These are phyloP conservation scores for Cordyceps militaris DNA, from an alignment of 2,329 filamentous ascomycete genomes.

Conservation along the genomic window DNA sequence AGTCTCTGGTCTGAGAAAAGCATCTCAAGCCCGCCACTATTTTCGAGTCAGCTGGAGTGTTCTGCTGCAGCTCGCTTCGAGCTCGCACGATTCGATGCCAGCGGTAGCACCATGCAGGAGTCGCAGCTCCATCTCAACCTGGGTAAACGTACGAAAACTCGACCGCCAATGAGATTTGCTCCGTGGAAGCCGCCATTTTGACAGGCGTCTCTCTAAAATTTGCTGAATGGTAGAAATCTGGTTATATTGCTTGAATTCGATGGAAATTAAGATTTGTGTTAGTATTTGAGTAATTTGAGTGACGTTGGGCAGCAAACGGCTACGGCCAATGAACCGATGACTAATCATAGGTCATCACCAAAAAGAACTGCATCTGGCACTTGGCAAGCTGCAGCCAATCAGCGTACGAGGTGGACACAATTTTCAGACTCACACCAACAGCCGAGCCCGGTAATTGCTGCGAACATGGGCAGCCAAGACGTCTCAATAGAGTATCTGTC, in stretches of 20 bases:
- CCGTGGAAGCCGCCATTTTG: constrained; percentile 13
- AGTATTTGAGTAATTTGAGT: background rate
- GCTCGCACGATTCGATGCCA: background rate
- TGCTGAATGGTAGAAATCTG: background rate
- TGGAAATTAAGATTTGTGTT: background rate
- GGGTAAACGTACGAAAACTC: constrained; percentile 54
- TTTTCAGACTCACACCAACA: constrained; percentile 27
- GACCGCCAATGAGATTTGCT: constrained; percentile 53
- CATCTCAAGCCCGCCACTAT: constrained; percentile 85
- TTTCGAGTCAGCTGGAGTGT: constrained; percentile 4
- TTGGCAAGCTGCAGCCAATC: constrained; percentile 26
- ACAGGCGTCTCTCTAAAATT: background rate
- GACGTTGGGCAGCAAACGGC: background rate
- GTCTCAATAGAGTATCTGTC: constrained; percentile 52
- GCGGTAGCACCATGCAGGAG: background rate
- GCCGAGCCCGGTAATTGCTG: constrained; percentile 13
- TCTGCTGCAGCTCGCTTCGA: background rate
- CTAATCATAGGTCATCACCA: background rate
- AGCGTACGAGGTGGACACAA: constrained; percentile 25
- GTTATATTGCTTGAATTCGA: too few species aligned
- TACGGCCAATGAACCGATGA: background rate
- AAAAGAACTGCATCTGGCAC: background rate
- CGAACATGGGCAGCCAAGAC: constrained; percentile 23
- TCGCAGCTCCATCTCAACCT: background rate
- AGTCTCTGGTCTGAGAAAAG: constrained; percentile 79